Base-by-base conservation (phyloP, 352 stramenopile species). In the Achlya hypogyna region DNA sequence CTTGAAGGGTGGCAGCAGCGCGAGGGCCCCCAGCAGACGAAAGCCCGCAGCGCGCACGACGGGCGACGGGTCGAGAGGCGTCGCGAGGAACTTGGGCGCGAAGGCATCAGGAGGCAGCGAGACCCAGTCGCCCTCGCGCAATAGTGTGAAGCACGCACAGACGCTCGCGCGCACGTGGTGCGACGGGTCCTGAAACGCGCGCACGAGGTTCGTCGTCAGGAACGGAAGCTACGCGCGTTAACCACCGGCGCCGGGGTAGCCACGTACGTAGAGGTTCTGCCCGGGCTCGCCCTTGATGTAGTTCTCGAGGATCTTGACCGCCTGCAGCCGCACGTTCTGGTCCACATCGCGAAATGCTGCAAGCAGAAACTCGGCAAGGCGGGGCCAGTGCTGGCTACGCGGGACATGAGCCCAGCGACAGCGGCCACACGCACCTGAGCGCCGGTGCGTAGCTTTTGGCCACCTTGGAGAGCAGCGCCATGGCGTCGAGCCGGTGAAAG, bases 281-380 rank as follows among this genome's bases (percentile, higher is more conserved):
- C 31, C 14, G 32, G 38, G 20, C 8, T 69, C 65, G 22, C 58
- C 58, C 56, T 71, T 71, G 58, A 95, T 89, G 64, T 95, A 93
- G 59, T 93, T 92, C 62, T 95, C 86, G 60, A 95, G 43, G 49
- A 95, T 91, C 60, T 95, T 95, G 4, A 95, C 79, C 0, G 86
- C 86, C 79, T 95, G 86, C 0, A 95, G 74, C 0, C 86, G 86
- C 45, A 95, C 82, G 60, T 93, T 93, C 2, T 85, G 81, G 51
- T 95, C 86, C 65, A 87, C 74, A 34, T 95, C 86, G 76, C 90
- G 84, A 58, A 93, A 95, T 4, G 84, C 81, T 22, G 73, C 76
- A 16, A 95, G 62, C 79, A 95, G 85, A 68, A 95, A 95, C 4
- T 86, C 80, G 0, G 80, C 69, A 28, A 95, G 63, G 4, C 71